These are phyloP conservation scores for Sisymbrium altissimum DNA, from an alignment of 345 rosid genomes.

Conservation along the genomic window DNA sequence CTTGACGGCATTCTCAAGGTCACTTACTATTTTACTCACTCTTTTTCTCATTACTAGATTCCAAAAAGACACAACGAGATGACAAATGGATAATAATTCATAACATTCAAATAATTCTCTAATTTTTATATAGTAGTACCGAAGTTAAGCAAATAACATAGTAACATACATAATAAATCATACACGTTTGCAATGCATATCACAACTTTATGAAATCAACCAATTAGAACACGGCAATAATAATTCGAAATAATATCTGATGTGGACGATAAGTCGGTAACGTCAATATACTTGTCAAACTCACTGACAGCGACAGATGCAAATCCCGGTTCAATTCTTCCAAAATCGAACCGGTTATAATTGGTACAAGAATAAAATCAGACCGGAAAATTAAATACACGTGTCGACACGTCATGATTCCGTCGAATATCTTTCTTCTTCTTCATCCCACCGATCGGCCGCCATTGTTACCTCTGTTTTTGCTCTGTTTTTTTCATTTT, in stretches of 20 bases:
- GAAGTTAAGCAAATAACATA: background rate
- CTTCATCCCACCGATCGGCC: slow-evolving; percentile 14
- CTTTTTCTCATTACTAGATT: background rate
- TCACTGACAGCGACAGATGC: background rate
- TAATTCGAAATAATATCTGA: background rate
- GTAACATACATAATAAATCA: background rate
- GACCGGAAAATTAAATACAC: background rate
- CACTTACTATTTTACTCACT: background rate
- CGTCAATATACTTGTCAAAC: too few species aligned
- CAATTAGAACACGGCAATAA: background rate
- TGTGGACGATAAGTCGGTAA: background rate
- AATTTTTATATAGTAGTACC: background rate
- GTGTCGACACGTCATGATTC: background rate
- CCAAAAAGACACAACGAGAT: background rate
- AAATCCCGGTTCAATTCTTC: background rate
- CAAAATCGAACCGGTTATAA: background rate
- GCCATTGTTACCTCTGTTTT: slow-evolving; percentile 1
- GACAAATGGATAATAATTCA: background rate
- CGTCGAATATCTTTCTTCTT: background rate
- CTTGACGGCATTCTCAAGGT: slow-evolving; percentile 20
- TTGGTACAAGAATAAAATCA: background rate
- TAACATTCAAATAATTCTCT: background rate
- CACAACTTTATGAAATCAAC: background rate
- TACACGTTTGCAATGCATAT: background rate
- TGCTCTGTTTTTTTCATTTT: background rate